Evolutionary conservation across 1,139 yeast species (phyloP).

Genomic region (Arxiozyma telluris): DNA sequence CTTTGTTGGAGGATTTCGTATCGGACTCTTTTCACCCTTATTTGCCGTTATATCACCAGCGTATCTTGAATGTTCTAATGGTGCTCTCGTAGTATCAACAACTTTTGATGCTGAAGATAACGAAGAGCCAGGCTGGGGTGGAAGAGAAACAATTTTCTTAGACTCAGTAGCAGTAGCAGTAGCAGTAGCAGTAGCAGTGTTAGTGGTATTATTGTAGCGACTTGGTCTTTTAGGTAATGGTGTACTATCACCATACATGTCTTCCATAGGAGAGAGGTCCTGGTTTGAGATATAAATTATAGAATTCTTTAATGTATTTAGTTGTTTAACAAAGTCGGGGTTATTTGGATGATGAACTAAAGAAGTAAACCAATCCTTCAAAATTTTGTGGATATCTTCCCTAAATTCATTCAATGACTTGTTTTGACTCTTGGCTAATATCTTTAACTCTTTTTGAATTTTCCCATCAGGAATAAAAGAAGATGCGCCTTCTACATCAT

Average conservation of each 20-base stretch:
- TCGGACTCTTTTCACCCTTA: background rate
- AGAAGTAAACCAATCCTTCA: conserved; percentile 1
- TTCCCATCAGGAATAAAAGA: conserved; percentile 2
- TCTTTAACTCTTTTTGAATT: background rate
- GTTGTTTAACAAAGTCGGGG: conserved; percentile 1
- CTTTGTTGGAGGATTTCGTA: background rate
- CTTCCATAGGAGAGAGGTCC: conserved; percentile 1
- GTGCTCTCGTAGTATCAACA: background rate
- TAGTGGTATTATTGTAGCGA: background rate
- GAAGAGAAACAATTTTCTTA: background rate
- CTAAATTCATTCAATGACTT: background rate
- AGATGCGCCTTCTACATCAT: background rate
- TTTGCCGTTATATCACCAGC: conserved; percentile 3
- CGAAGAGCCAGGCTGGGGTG: background rate
- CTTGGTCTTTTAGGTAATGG: background rate
- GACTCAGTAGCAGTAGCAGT: background rate
- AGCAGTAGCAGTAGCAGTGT: background rate
- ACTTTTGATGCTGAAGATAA: background rate
- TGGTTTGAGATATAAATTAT: background rate
- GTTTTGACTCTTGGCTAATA: background rate
- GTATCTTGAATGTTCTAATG: background rate
- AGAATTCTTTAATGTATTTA: background rate
- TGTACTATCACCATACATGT: conserved; percentile 2
- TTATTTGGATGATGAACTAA: conserved; percentile 3
- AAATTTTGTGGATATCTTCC: background rate